These are phyloP conservation scores for Tinospora cordifolia DNA, from an alignment of 164 flowering plant genomes.

Conservation along the genomic window DNA sequence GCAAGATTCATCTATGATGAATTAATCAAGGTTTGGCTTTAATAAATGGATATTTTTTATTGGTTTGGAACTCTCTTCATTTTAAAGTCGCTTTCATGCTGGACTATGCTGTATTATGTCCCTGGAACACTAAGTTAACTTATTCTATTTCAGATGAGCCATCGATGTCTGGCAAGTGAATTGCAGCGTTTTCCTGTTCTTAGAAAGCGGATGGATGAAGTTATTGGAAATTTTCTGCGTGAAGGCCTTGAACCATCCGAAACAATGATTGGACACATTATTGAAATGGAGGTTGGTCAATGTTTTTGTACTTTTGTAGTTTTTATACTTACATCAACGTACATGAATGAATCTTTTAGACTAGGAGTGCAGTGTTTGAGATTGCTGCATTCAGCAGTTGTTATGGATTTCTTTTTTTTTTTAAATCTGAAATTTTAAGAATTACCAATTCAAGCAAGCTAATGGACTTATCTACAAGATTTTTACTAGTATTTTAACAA, in stretches of 20 bases:
- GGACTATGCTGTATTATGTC: not conserved
- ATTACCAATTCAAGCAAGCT: not conserved
- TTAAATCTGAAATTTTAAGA: not conserved
- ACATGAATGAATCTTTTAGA: too few species aligned
- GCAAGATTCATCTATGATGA: conserved; percentile 90
- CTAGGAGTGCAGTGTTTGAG: too few species aligned
- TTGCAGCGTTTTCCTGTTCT: conserved; percentile 78
- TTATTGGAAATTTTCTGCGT: conserved; percentile 66
- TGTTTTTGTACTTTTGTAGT: not conserved
- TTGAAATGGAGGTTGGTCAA: conserved; percentile 90
- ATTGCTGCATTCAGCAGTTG: too few species aligned
- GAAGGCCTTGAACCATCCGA: conserved; percentile 83
- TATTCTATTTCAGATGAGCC: conserved; percentile 65
- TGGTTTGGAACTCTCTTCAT: not conserved
- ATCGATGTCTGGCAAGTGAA: conserved; percentile 63
- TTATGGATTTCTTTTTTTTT: not conserved
- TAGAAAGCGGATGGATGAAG: conserved; percentile 90
- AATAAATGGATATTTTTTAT: not conserved
- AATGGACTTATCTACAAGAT: not conserved
- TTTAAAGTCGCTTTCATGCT: not conserved
- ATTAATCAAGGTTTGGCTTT: conserved; percentile 57
- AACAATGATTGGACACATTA: conserved; percentile 85
- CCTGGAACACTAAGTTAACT: conserved; percentile 8
- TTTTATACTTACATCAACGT: too few species aligned
- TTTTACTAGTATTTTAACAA: not conserved